A percentile compares a stretch with the other conserved stretches of the same genome.
phyloP scores from a whole-genome alignment of 2,329 filamentous ascomycete genomes.

The Botrytis fabae region DNA sequence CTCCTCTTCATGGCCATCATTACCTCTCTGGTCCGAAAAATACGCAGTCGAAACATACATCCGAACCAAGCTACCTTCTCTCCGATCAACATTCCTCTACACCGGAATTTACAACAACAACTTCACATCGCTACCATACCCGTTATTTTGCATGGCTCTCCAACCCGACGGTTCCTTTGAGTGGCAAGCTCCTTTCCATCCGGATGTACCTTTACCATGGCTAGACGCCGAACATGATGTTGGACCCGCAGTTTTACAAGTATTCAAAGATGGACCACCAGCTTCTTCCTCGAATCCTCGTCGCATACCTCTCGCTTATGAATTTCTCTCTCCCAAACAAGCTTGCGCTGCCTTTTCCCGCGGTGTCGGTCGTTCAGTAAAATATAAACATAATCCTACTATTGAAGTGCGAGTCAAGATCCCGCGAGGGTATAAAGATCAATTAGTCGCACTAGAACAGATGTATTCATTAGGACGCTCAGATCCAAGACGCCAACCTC shows the following conservation, averaged over 20 bases:
- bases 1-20: slow-evolving; percentile 65
- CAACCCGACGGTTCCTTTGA: slow-evolving; percentile 81
- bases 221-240: slow-evolving; percentile 95
- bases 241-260: slow-evolving; percentile 85
- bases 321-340: slow-evolving; percentile 80
- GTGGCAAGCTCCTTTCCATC: slow-evolving; percentile 93
- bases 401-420: slow-evolving; percentile 86
- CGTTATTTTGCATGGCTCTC: slow-evolving; percentile 92
- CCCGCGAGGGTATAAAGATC: slow-evolving; percentile 83
- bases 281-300: slow-evolving; percentile 55
- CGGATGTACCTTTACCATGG: slow-evolving; percentile 87
- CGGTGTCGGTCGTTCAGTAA: slow-evolving; percentile 75
- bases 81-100: slow-evolving; percentile 86
- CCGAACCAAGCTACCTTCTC: slow-evolving; percentile 60
- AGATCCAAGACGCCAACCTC: slow-evolving; percentile 55
- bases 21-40: slow-evolving; percentile 91
- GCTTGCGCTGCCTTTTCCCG: slow-evolving; percentile 78
- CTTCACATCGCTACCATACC: slow-evolving; percentile 89
- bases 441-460: slow-evolving; percentile 70
- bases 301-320: slow-evolving; percentile 85
- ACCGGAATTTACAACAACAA: slow-evolving; percentile 99
- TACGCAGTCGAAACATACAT: slow-evolving; percentile 92
- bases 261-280: slow-evolving; percentile 93
- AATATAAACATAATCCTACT: slow-evolving; percentile 68
- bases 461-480: slow-evolving; percentile 52